Percentiles rank a stretch among this genome's conserved stretches.
phyloP scores from a whole-genome alignment of 2,329 filamentous ascomycete species.

The Hymenoscyphus repandus region DNA sequence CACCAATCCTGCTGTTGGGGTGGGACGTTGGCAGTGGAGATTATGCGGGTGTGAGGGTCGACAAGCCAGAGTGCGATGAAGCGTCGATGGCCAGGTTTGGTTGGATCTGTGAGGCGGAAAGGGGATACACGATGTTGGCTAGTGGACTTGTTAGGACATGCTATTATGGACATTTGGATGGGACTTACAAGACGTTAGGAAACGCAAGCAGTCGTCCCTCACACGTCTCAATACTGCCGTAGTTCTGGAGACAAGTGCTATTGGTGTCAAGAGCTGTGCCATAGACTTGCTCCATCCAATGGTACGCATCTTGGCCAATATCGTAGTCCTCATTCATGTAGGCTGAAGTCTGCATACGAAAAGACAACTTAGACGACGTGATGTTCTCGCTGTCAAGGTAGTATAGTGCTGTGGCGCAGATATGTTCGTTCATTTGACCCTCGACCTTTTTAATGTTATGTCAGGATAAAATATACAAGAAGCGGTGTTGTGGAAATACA shows the following conservation, averaged over 20 bases:
- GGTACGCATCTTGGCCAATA: neutral
- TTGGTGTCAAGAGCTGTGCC: slow-evolving; percentile 18
- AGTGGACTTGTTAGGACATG: neutral
- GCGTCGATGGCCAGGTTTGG: slow-evolving; percentile 47
- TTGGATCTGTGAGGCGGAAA: slow-evolving; percentile 44
- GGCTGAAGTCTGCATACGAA: slow-evolving; percentile 28
- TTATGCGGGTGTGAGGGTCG: slow-evolving; percentile 45
- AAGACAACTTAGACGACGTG: slow-evolving; percentile 36
- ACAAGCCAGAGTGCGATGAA: slow-evolving; percentile 53
- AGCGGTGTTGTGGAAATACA: too few species aligned
- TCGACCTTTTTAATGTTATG: slow-evolving; percentile 2
- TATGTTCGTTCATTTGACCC: slow-evolving; percentile 45
- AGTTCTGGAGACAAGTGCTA: slow-evolving; percentile 31
- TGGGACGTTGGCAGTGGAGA: slow-evolving; percentile 45
- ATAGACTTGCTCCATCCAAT: slow-evolving; percentile 6
- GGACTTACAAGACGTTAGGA: slow-evolving; percentile 30
- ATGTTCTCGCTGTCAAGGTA: slow-evolving; percentile 46
- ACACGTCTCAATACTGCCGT: slow-evolving; percentile 33
- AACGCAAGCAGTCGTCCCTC: slow-evolving; percentile 38
- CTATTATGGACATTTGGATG: neutral
- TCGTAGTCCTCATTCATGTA: neutral
- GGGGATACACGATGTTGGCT: slow-evolving; percentile 44
- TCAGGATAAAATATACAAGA: neutral
- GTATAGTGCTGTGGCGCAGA: slow-evolving; percentile 46
- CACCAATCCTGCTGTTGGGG: slow-evolving; percentile 44